phyloP scores from a whole-genome alignment of 2,329 filamentous ascomycete species.

The Oidium heveae region DNA sequence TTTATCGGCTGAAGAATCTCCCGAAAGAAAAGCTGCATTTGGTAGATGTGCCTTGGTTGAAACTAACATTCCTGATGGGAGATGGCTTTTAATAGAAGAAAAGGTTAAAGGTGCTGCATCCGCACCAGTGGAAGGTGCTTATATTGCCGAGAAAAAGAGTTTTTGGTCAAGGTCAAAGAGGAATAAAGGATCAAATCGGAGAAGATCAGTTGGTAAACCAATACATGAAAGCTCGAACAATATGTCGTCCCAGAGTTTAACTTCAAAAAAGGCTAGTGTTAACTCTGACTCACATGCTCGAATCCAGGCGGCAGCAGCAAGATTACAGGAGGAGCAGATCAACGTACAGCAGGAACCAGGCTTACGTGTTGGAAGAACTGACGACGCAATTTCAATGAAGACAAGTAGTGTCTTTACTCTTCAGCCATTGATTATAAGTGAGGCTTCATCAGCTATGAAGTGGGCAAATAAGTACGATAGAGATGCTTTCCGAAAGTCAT shows the following conservation, averaged over 20 bases:
- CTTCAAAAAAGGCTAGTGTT: conserved; percentile 55
- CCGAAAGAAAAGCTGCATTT: conserved; percentile 71
- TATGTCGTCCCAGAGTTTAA: conserved; percentile 7
- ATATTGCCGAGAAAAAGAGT: conserved; percentile 86
- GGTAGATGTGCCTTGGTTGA: conserved; percentile 83
- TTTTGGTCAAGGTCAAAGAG: conserved; percentile 71
- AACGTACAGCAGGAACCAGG: conserved; percentile 31
- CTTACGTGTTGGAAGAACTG: conserved; percentile 28
- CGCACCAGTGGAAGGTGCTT: conserved; percentile 61
- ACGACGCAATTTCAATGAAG: conserved; percentile 36
- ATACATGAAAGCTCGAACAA: conserved; percentile 18
- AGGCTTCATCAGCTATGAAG: conserved; percentile 83
- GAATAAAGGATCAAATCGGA: conserved; percentile 34
- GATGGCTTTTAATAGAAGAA: conserved; percentile 90
- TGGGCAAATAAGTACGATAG: conserved; percentile 95
- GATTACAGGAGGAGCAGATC: conserved; percentile 51
- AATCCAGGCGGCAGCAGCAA: conserved; percentile 74
- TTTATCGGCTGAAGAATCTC: conserved; percentile 70
- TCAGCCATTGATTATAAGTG: conserved; percentile 59
- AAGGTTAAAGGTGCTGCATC: conserved; percentile 81
- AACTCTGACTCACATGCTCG: conserved; percentile 77
- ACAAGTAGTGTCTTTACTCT: conserved; percentile 78
- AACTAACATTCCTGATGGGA: conserved; percentile 54
- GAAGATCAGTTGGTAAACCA: conserved; percentile 45
- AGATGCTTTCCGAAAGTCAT: conserved; percentile 61